A percentile compares a stretch with the other conserved stretches of the same genome.
These are phyloP conservation scores for Ophiostoma himal-ulmi DNA, from an alignment of 2,329 filamentous ascomycete species.

Conservation along the genomic window DNA sequence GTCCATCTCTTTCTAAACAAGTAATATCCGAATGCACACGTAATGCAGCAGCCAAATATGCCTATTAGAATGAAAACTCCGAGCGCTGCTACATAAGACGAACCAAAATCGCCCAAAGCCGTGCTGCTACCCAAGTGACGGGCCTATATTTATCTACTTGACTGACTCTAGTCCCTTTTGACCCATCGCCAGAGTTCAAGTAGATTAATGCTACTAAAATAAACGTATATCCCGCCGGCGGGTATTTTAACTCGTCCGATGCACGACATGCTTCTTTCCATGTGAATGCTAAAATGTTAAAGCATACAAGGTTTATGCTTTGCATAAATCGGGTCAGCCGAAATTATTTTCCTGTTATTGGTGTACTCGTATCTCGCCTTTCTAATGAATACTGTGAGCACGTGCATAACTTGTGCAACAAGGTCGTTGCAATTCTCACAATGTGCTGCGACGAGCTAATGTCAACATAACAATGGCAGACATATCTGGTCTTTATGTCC, in stretches of 20 bases:
- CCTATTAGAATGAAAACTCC: neutral
- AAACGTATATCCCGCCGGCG: neutral
- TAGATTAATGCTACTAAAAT: neutral
- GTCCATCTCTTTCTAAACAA: neutral
- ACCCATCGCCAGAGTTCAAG: neutral
- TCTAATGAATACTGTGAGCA: neutral
- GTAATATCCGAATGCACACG: conserved; percentile 2
- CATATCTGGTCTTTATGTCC: too few relatives aligned
- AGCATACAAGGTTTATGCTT: neutral
- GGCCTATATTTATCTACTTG: neutral
- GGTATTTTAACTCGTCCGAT: conserved; percentile 1
- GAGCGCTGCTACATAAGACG: neutral
- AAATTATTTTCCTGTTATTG: neutral
- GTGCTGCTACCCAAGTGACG: neutral
- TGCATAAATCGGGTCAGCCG: neutral
- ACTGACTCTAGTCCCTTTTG: neutral
- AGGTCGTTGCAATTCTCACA: too few relatives aligned
- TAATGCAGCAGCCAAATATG: neutral
- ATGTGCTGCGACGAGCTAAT: too few relatives aligned
- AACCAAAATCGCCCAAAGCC: neutral
- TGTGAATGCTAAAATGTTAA: neutral
- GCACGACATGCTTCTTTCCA: neutral
- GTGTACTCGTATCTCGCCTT: neutral
- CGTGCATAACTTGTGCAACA: too few relatives aligned
- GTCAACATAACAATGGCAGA: too few relatives aligned